Evolutionary conservation across 78 protist genomes (phyloP), one percentile per base, ranked within the genome.

Genomic region (Dictyostelium intermedium): DNA sequence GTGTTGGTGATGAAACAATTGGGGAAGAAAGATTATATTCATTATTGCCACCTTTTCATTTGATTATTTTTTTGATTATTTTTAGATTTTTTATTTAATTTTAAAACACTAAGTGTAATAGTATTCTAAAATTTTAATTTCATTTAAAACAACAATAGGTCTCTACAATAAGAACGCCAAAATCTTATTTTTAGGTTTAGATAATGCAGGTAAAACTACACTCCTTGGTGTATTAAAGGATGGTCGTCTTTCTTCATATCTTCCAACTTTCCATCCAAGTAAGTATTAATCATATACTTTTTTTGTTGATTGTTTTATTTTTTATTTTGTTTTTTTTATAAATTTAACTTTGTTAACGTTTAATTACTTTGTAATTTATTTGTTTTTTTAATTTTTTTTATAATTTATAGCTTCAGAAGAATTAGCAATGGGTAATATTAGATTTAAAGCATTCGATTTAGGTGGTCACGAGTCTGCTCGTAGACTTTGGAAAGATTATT

Each of bases 161-260:
- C 98, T 99, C 18, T 94, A 92, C 39, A 73, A 95, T 82, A 99
- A 99, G 97, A 82, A 60, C 34, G 99, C 99, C 77, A 98, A 98
- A 78, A 97, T 99, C 78, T 95, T 99, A n/a, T 99, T 99, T 89
- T 97, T 99, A 13, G 99, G 99, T 35, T 93, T 99, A 30, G 99
- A 99, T 97, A 98, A 98, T 60, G 99, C 99, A 6, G 99, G 99
- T 20, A 99, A 99, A 93, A 99, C 99, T 34, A 99, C 99, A 3
- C 97, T 99, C 14, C 84, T 99, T 41, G 99, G 99, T 94, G 96
- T 97, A 85, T 93, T 99, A 11, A 97, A 98, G 95, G 97, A 97
- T 70, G 99, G 97, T 87, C 93, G 97, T 70, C 72, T 98, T 13
- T 85, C 97, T 18, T 91, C 85, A 53, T 97, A 84, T 76, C 53